Conservation (phyloP, 352 stramenopile genomes). For the Phytophthora capsici region DNA sequence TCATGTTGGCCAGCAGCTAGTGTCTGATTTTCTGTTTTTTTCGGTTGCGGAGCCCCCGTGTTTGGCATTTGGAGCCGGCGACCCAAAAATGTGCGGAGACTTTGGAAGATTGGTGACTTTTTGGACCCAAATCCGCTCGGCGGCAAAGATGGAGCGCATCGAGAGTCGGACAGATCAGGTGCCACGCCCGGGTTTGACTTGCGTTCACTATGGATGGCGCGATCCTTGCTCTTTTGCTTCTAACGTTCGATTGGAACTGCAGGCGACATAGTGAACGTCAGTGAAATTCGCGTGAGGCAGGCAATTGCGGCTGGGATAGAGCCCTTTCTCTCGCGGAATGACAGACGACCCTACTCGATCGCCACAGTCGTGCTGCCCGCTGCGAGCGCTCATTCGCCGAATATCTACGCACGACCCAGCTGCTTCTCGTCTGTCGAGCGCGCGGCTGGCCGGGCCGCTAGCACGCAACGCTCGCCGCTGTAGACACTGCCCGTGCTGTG, state of each 20-base stretch:
- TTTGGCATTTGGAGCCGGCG: no score
- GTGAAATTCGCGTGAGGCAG: conserved; percentile 9
- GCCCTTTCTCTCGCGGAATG: conserved; percentile 7
- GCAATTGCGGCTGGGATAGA: conserved; percentile 26
- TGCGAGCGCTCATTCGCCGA: conserved; percentile 37
- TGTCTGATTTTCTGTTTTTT: conserved; percentile 29
- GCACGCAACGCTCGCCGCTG: conserved; percentile 17
- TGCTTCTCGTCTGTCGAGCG: conserved; percentile 32
- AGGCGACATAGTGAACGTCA: conserved; percentile 7
- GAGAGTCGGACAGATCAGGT: conserved; percentile 28
- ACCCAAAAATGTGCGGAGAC: conserved; percentile 17
- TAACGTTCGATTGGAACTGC: conserved; percentile 44
- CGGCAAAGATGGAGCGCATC: conserved; percentile 13
- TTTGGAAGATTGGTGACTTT: background rate
- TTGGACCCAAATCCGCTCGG: conserved; percentile 1
- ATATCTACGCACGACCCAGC: conserved; percentile 36
- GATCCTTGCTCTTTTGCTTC: background rate
- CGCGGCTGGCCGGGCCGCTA: conserved; percentile 1
- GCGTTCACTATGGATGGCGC: conserved; percentile 7
- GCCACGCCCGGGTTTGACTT: background rate
- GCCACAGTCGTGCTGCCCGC: conserved; percentile 10
- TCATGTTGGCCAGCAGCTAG: conserved; percentile 1
- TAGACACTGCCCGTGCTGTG: conserved; percentile 23
- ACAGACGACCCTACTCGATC: background rate
- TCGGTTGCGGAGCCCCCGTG: background rate